Evolutionary conservation across 176 grass and related monocot genomes (phyloP), one percentile per base, ranked within the genome.

Genomic region (Tillandsia fasciculata): DNA sequence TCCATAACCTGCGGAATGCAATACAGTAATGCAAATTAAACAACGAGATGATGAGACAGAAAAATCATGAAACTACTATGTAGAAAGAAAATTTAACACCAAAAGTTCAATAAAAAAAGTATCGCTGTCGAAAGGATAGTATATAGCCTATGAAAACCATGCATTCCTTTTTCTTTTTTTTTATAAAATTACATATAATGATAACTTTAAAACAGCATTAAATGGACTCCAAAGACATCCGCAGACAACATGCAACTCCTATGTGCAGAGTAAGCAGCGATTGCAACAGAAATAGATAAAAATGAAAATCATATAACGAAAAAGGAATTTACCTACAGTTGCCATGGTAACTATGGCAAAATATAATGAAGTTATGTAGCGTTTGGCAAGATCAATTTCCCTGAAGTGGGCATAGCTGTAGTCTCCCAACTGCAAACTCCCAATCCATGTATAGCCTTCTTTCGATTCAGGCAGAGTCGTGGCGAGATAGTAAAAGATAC

Each of bases 321-420:
- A 11, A 70, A 11, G 42, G 26, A 56, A 72, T 59, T 74, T 88
- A 94, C 95, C 95, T 28, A 99, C 95, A 76, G 95, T 99, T 74
- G 95, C 75, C 95, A 99, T 99, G 51, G 95, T 99, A 66, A 99
- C 90, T 23, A 99, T 99, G 5, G 95, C 90, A 9, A 99, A 99
- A 63, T 99, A 99, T 14, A 99, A 79, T 0, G 95, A 94, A 11
- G 95, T 99, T 17, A 72, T 82, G 76, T 99, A 99, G 51, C 90
- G 89, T 12, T 83, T 90, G 28, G 48, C 7, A 49, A 99, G 82
- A 82, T 99, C 95, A 18, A 99, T 86, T 49, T 99, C 87, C 64
- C 95, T 87, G 81, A 99, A 99, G 79, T 86, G 61, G 7, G 83
- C 53, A 73, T 86, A 99, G 51, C 64, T 93, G 76, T 79, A 76